phyloP scores from a whole-genome alignment of 2,329 filamentous ascomycete species.

The Nigrospora oryzae region DNA sequence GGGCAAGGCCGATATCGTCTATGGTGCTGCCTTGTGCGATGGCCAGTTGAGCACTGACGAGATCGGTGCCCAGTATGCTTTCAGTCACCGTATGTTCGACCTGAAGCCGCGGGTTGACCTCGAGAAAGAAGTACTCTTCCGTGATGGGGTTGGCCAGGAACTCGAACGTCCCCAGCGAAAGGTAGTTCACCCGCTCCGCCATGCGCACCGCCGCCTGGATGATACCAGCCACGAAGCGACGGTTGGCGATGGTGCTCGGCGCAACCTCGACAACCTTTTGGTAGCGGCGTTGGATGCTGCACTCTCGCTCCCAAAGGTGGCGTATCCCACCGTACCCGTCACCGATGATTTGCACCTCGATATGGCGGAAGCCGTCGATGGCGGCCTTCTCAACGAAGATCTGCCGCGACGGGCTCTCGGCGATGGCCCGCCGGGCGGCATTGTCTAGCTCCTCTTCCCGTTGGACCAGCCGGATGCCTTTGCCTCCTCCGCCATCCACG shows the following conservation, averaged over 20 bases:
- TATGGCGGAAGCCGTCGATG: slow-evolving; percentile 49
- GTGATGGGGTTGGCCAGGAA: slow-evolving; percentile 46
- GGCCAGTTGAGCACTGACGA: slow-evolving; percentile 45
- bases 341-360: slow-evolving; percentile 58
- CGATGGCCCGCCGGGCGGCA: slow-evolving; percentile 38
- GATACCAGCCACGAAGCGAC: slow-evolving; percentile 33
- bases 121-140: slow-evolving; percentile 47
- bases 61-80: slow-evolving; percentile 40
- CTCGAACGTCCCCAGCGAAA: slow-evolving; percentile 55
- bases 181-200: slow-evolving; percentile 42
- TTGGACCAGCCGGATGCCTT: slow-evolving; percentile 48
- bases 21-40: slow-evolving; percentile 41
- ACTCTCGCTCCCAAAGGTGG: slow-evolving; percentile 57
- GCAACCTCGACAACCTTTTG: slow-evolving; percentile 55
- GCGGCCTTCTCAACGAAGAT: slow-evolving; percentile 54
- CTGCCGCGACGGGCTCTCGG: slow-evolving; percentile 48
- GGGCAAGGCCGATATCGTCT: slow-evolving; percentile 21
- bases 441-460: slow-evolving; percentile 32
- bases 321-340: slow-evolving; percentile 50
- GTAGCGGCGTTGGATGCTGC: slow-evolving; percentile 56
- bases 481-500: slow-evolving; percentile 54
- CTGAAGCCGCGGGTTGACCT: slow-evolving; percentile 52
- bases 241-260: slow-evolving; percentile 38
- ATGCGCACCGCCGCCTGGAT: slow-evolving; percentile 46
- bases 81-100: slow-evolving; percentile 57